Conservation (phyloP, 2,329 filamentous ascomycete genomes). For the Orbilia brochopaga region DNA sequence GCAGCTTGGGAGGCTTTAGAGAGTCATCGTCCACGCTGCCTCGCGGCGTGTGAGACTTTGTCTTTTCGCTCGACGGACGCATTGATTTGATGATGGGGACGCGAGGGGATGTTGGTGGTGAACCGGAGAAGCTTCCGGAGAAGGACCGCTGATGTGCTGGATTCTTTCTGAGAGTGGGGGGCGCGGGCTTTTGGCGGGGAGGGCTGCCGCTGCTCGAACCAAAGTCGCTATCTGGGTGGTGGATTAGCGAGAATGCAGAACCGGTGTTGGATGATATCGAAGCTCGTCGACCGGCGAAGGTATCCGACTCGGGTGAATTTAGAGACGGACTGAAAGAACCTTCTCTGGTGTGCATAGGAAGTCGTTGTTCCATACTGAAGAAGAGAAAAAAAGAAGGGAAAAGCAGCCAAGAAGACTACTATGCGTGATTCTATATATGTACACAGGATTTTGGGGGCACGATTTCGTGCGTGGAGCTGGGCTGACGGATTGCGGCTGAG, state of each 20-base stretch:
- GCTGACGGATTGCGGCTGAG: slow-evolving; percentile 50
- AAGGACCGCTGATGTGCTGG: slow-evolving; percentile 37
- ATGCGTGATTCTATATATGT: slow-evolving; percentile 26
- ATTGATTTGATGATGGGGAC: slow-evolving; percentile 48
- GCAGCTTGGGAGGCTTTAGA: slow-evolving; percentile 39
- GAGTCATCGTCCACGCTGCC: slow-evolving; percentile 44
- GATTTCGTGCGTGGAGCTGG: slow-evolving; percentile 17
- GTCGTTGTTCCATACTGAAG: slow-evolving; percentile 46
- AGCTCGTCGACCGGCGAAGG: slow-evolving; percentile 36
- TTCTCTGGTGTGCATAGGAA: slow-evolving; percentile 45
- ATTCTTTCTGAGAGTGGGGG: slow-evolving; percentile 19
- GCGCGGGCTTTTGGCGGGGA: slow-evolving; percentile 19
- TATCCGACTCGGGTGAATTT: slow-evolving; percentile 45
- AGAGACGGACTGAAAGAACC: slow-evolving; percentile 49
- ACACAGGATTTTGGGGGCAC: slow-evolving; percentile 10
- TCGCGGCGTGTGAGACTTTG: slow-evolving; percentile 36
- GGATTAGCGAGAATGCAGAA: slow-evolving; percentile 48
- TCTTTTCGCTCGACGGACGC: slow-evolving; percentile 48
- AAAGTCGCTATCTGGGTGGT: slow-evolving; percentile 47
- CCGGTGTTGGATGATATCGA: slow-evolving; percentile 44
- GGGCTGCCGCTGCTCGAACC: slow-evolving; percentile 42
- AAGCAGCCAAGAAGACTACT: slow-evolving; percentile 25
- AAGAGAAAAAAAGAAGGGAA: slow-evolving; percentile 20
- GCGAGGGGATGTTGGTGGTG: slow-evolving; percentile 38
- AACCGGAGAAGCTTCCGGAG: slow-evolving; percentile 23